A percentile compares a stretch with the other conserved stretches of the same genome.
These are phyloP conservation scores for Paecilomyces variotii DNA, from an alignment of 2,329 filamentous ascomycete genomes.

Conservation along the genomic window DNA sequence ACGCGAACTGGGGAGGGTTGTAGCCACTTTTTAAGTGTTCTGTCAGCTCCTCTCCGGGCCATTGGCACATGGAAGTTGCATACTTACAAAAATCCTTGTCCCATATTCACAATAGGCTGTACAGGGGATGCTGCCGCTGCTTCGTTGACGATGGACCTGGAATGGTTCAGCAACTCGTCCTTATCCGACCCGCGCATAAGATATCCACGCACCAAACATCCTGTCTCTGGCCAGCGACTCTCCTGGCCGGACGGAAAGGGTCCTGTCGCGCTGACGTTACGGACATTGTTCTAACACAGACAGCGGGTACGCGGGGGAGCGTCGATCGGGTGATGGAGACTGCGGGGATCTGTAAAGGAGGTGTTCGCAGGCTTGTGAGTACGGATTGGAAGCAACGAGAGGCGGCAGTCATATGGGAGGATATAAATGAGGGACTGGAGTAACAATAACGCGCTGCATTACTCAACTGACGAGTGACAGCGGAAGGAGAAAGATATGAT, in stretches of 20 bases:
- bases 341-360: background rate
- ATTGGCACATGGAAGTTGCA: background rate
- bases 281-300: constrained; percentile 28
- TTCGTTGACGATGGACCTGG: constrained; percentile 59
- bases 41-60: background rate
- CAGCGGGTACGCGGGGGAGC: background rate
- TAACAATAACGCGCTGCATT: background rate
- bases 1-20: constrained; percentile 84
- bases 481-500: background rate
- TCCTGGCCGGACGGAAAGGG: constrained; percentile 39
- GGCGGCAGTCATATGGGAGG: background rate
- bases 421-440: background rate
- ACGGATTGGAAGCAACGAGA: background rate
- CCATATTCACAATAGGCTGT: constrained; percentile 62
- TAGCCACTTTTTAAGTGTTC: constrained; percentile 53
- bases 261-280: constrained; percentile 29
- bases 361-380: background rate
- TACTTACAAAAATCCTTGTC: constrained; percentile 52
- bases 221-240: constrained; percentile 43
- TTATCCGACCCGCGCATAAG: background rate
- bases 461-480: background rate
- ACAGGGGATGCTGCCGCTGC: constrained; percentile 56
- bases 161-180: background rate
- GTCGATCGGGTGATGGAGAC: background rate
- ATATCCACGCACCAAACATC: constrained; percentile 39